Base-by-base conservation (phyloP, 176 grass and related monocot species). In the Cenchrus purpureus region DNA sequence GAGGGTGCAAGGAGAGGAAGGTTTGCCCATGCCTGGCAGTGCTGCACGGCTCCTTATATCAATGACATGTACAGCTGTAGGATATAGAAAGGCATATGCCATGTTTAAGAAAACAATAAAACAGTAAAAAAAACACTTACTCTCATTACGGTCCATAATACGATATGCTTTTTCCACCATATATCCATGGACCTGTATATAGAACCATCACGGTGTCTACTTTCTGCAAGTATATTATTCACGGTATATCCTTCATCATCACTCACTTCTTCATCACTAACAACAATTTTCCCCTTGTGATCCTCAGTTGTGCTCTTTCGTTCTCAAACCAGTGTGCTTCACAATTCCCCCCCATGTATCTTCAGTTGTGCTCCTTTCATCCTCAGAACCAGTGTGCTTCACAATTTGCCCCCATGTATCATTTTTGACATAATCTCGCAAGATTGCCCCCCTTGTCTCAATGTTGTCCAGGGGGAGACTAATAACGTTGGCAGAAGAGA, bases 121-220 rank as follows among this genome's bases (percentile, higher is more conserved):
- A 34, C 17, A 67, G 29, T 28, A 65, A 65, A 65, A 67, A n/a
- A 13, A 40, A 2, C 32, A 57, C 54, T 58, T 59, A 76, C 54
- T 57, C 34, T 75, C 34, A 44, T 14, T 60, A 60, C 37, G 65
- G 65, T 81, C 19, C 28, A 31, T 51, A 43, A 55, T 25, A 55
- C 1, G 4, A 29, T 44, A 81, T 2, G 16, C n/a, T 31, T 46
- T 0, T 82, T 82, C 79, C 79, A 71, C 32, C 54, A 60, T 44
- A 1, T 9, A 61, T 77, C 5, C 12, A 57, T 57, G n/a, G 7
- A 7, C 20, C 32, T 70, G 52, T 70, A 70, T 28, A 81, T 45
- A 57, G 65, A 58, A 70, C 79, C 79, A 15, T 56, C 53, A 70
- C 65, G 51, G 34, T 81, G 79, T 53, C 51, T 43, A 37, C 65